Evolutionary conservation across 1,284 basidiomycete species (phyloP).

Genomic region (Malassezia slooffiae): DNA sequence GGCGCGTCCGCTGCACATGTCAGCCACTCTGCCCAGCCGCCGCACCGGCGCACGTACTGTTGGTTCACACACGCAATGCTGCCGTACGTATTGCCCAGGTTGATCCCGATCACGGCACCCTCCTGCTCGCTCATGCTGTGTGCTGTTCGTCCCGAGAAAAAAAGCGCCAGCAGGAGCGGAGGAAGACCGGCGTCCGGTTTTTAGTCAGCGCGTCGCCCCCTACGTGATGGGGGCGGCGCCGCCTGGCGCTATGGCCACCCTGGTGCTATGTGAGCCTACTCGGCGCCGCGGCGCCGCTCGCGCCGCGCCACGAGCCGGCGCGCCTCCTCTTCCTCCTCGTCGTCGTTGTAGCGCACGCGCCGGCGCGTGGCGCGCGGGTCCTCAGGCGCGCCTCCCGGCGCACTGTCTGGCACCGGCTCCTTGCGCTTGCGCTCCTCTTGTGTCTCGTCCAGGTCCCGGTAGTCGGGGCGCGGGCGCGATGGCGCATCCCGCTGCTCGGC

Average conservation of each 20-base stretch:
- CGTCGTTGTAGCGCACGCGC: slow-evolving; percentile 9
- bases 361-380: slow-evolving; percentile 14
- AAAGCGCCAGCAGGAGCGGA: no score
- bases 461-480: neutral
- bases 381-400: neutral
- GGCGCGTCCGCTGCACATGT: slow-evolving; percentile 32
- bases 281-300: no score
- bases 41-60: slow-evolving; percentile 53
- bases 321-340: no score
- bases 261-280: no score
- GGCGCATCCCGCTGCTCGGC: neutral
- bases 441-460: slow-evolving; percentile 10
- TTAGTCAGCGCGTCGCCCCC: no score
- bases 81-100: slow-evolving; percentile 90
- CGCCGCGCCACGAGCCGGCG: no score
- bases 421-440: slow-evolving; percentile 13
- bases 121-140: slow-evolving; percentile 29
- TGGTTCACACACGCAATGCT: slow-evolving; percentile 93
- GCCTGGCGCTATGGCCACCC: no score
- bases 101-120: slow-evolving; percentile 66
- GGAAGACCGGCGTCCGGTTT: no score
- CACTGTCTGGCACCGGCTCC: neutral
- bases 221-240: no score
- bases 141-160: no score
- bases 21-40: neutral